These are phyloP conservation scores for Colletotrichum destructivum DNA, from an alignment of 2,329 filamentous ascomycete genomes.

Conservation along the genomic window DNA sequence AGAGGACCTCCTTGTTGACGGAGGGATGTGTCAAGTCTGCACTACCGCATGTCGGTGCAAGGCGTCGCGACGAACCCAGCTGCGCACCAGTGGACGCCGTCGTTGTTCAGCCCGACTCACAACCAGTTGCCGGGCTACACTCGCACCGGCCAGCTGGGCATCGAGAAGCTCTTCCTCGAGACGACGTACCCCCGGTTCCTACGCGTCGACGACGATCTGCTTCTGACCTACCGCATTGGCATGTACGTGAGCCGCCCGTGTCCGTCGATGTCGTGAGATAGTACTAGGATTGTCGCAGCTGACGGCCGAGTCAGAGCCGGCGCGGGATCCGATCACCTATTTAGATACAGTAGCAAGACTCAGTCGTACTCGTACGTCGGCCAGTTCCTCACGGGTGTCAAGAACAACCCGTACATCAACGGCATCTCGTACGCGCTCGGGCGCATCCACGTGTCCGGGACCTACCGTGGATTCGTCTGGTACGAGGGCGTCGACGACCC, in stretches of 20 bases:
- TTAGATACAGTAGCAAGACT: slow-evolving; percentile 24
- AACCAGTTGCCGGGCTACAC: slow-evolving; percentile 36
- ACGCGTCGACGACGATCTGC: slow-evolving; percentile 27
- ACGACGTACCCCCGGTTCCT: slow-evolving; percentile 35
- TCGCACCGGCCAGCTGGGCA: slow-evolving; percentile 29
- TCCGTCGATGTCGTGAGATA: too few species aligned
- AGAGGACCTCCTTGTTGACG: not conserved
- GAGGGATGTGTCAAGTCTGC: not conserved
- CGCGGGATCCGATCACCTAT: slow-evolving; percentile 37
- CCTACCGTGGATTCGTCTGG: slow-evolving; percentile 39
- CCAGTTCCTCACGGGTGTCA: slow-evolving; percentile 38
- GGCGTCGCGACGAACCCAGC: slow-evolving; percentile 30
- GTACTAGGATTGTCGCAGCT: not conserved
- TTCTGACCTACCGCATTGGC: slow-evolving; percentile 38
- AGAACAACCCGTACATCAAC: slow-evolving; percentile 39
- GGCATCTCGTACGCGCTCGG: slow-evolving; percentile 38
- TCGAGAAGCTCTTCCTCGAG: slow-evolving; percentile 38
- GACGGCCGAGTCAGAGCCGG: slow-evolving; percentile 25
- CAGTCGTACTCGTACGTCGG: slow-evolving; percentile 35
- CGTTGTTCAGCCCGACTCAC: slow-evolving; percentile 38
- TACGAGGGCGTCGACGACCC: slow-evolving; percentile 40
- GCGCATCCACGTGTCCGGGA: slow-evolving; percentile 37
- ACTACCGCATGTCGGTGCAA: slow-evolving; percentile 32
- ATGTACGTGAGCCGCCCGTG: slow-evolving; percentile 17
- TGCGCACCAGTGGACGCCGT: slow-evolving; percentile 23